Conservation (phyloP, 352 stramenopile genomes). For the Globisporangium uncinulatum region DNA sequence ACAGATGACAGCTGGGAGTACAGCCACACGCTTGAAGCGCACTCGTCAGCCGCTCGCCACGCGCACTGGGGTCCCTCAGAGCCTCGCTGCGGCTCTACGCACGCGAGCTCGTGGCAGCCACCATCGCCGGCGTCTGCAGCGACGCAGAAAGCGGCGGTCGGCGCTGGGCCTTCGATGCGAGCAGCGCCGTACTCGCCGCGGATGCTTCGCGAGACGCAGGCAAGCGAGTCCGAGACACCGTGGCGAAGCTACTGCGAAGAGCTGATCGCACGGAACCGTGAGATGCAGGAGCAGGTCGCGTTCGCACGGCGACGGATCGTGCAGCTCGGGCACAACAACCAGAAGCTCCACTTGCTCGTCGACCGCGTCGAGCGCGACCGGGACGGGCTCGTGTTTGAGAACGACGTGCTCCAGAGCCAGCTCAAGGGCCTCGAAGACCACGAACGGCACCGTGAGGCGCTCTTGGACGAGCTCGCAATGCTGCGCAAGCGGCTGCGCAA, state of each 20-base stretch:
- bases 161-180: not conserved
- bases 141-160: not conserved
- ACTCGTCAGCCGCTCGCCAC: slow-evolving; percentile 13
- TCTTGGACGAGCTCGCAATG: slow-evolving; percentile 54
- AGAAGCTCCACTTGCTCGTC: slow-evolving; percentile 77
- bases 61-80: not conserved
- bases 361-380: slow-evolving; percentile 83
- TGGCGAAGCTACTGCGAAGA: slow-evolving; percentile 77
- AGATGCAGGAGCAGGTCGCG: slow-evolving; percentile 73
- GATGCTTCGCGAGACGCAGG: not conserved
- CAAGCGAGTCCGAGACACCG: slow-evolving; percentile 28
- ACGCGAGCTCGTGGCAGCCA: not conserved
- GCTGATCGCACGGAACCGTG: slow-evolving; percentile 59
- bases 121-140: not conserved
- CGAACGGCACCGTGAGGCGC: slow-evolving; percentile 57
- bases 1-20: slow-evolving; percentile 19
- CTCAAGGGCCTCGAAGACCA: slow-evolving; percentile 62
- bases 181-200: not conserved
- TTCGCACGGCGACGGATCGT: slow-evolving; percentile 55
- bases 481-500: slow-evolving; percentile 38
- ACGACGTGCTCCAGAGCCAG: slow-evolving; percentile 73
- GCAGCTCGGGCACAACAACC: slow-evolving; percentile 72
- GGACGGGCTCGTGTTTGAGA: slow-evolving; percentile 75
- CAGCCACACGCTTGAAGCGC: slow-evolving; percentile 22
- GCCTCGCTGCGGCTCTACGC: not conserved